Evolutionary conservation across 192 early-diverging fungal species (phyloP).

Genomic region (Linnemannia exigua): DNA sequence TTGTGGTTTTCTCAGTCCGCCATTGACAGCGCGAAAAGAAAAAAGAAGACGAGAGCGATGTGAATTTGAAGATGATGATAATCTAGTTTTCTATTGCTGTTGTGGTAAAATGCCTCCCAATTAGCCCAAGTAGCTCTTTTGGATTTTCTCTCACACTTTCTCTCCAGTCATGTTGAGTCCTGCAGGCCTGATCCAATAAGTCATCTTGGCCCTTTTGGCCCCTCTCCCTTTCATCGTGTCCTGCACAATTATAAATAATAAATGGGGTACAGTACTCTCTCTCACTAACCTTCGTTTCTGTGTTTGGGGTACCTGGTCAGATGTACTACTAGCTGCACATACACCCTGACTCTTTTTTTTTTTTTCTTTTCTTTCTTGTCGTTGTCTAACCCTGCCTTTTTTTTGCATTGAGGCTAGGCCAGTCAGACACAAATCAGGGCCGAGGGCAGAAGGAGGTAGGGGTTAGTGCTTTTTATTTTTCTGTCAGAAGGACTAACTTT

Average conservation of each 20-base stretch:
- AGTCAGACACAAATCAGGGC: not conserved
- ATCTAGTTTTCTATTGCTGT: not conserved
- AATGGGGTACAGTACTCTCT: not conserved
- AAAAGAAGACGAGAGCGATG: not conserved
- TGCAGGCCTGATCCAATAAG: not conserved
- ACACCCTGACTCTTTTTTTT: not conserved
- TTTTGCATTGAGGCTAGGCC: constrained; percentile 3
- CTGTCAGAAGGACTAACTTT: not conserved
- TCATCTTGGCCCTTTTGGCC: constrained; percentile 5
- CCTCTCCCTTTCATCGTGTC: not conserved
- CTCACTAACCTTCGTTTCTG: too few species aligned
- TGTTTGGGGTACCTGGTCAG: not conserved
- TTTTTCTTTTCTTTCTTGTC: not conserved
- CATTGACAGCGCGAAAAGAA: not conserved
- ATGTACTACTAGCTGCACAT: not conserved
- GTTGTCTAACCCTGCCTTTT: too few species aligned
- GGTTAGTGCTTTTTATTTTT: not conserved
- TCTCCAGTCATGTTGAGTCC: too few species aligned
- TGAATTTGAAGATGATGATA: not conserved
- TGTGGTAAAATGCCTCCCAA: not conserved
- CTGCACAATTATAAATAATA: not conserved
- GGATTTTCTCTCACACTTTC: not conserved
- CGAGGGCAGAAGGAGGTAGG: not conserved
- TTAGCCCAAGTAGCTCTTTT: constrained; percentile 1
- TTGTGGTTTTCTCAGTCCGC: not conserved